Conservation (phyloP, 345 rosid species). For the Salix udensis region DNA sequence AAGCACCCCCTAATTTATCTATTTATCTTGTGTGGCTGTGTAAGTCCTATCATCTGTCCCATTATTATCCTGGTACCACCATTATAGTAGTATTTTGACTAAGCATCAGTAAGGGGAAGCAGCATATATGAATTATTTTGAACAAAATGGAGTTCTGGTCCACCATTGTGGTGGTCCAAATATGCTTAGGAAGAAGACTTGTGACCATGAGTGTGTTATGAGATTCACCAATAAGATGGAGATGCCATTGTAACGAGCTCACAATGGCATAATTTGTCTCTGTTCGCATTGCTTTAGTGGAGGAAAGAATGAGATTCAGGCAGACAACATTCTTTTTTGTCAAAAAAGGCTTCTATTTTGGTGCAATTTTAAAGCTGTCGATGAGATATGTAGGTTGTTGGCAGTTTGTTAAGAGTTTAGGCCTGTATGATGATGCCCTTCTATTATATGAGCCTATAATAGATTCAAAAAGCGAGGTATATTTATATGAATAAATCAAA, state of each 20-base stretch:
- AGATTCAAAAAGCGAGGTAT: too few relatives aligned
- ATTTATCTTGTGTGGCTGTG: neutral
- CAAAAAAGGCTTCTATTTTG: neutral
- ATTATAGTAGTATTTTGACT: neutral
- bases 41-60: neutral
- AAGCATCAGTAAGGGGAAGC: neutral
- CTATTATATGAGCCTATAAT: too few relatives aligned
- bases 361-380: neutral
- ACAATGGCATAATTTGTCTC: neutral
- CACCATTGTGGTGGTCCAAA: neutral
- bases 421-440: neutral
- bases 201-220: neutral
- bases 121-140: neutral
- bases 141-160: neutral
- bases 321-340: neutral
- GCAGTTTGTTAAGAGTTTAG: neutral
- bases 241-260: neutral
- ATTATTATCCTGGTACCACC: too few relatives aligned
- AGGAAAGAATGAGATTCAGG: neutral
- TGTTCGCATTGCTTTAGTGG: neutral
- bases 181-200: neutral
- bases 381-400: neutral
- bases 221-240: neutral
- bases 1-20: neutral
- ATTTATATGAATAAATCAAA: too few relatives aligned